Conservation (phyloP, 345 rosid species). For the Excoecaria agallocha region DNA sequence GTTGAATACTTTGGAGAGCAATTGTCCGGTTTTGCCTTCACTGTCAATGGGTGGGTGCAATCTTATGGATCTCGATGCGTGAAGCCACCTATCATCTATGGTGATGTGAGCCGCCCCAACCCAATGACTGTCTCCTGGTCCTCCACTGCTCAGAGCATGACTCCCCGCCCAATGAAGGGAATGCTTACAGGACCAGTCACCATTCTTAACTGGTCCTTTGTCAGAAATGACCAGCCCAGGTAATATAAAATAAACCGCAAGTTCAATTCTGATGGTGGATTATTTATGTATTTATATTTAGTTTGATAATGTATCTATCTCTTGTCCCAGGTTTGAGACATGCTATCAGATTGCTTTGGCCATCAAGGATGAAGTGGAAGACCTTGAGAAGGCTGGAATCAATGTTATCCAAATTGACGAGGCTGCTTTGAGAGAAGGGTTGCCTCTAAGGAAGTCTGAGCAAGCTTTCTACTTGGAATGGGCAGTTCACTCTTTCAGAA, state of each 20-base stretch:
- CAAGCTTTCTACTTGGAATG: constrained; percentile 96
- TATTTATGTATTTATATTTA: neutral
- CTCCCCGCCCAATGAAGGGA: constrained; percentile 96
- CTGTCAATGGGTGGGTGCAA: constrained; percentile 97
- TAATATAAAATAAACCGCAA: constrained; percentile 19
- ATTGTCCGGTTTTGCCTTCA: constrained; percentile 89
- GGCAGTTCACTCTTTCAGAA: constrained; percentile 99
- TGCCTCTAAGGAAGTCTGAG: constrained; percentile 96
- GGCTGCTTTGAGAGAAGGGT: constrained; percentile 96
- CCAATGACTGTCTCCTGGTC: constrained; percentile 99
- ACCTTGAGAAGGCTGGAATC: constrained; percentile 87
- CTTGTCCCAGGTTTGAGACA: constrained; percentile 65
- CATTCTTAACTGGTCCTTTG: constrained; percentile 98
- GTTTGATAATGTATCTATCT: constrained; percentile 1
- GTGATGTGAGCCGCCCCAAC: constrained; percentile 98
- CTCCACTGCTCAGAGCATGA: constrained; percentile 89
- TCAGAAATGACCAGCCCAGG: constrained; percentile 97
- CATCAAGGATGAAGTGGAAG: constrained; percentile 96
- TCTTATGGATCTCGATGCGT: constrained; percentile 97
- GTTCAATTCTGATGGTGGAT: neutral
- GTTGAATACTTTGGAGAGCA: constrained; percentile 99
- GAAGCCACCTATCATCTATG: constrained; percentile 96
- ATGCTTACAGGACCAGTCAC: constrained; percentile 99
- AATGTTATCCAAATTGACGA: constrained; percentile 95
- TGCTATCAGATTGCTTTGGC: constrained; percentile 98